Percentiles rank a stretch among this genome's conserved stretches.
Conservation (phyloP, 352 stramenopile species). For the Pythium aristosporum region DNA sequence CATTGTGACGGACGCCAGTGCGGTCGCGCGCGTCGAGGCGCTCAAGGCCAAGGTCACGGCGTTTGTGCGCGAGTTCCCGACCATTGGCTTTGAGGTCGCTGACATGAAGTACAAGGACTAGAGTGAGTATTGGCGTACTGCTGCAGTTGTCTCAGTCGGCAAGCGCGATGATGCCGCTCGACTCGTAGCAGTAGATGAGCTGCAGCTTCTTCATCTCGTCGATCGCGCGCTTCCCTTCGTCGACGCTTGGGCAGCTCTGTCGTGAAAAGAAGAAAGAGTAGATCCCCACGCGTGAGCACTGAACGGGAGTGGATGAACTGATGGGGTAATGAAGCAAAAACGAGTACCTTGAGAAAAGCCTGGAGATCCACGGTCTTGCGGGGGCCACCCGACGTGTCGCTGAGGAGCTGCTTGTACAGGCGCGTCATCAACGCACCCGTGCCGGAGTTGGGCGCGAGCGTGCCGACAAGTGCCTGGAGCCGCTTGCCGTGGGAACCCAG, state of each 20-base stretch:
- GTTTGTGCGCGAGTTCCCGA: constrained; percentile 96
- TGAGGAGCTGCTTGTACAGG: constrained; percentile 59
- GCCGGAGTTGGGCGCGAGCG: constrained; percentile 50
- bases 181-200: constrained; percentile 82
- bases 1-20: constrained; percentile 30
- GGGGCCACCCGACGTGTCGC: constrained; percentile 23
- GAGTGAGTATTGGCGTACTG: not conserved
- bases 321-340: not conserved
- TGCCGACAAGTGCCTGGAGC: constrained; percentile 65
- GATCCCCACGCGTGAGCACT: constrained; percentile 22
- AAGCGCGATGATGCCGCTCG: constrained; percentile 68
- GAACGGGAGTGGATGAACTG: constrained; percentile 20
- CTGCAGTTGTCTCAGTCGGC: constrained; percentile 39
- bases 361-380: constrained; percentile 69
- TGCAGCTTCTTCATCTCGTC: constrained; percentile 78
- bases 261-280: not conserved
- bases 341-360: constrained; percentile 47
- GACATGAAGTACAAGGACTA: constrained; percentile 91
- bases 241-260: constrained; percentile 70
- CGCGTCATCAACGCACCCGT: constrained; percentile 77
- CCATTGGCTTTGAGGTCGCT: constrained; percentile 94
- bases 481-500: constrained; percentile 50
- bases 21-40: constrained; percentile 46
- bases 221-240: constrained; percentile 70
- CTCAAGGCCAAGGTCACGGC: constrained; percentile 87